Conservation (phyloP, 1,139 yeast species). For the Zhuliangozyma parablackwelliae region DNA sequence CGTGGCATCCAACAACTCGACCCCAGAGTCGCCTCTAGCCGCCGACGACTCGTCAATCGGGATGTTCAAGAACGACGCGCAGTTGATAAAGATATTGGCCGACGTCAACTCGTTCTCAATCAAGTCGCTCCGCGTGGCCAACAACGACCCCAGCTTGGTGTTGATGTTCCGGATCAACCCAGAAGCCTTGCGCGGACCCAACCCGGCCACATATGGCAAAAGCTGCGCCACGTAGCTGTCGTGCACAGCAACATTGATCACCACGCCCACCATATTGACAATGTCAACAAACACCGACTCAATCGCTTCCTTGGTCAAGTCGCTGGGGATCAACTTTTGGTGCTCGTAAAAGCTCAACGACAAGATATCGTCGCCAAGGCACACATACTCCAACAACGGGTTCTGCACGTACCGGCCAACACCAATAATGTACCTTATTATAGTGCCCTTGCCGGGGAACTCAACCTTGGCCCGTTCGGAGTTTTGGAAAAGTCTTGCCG, state of each 20-base stretch:
- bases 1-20: constrained; percentile 87
- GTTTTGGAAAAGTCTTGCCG: constrained; percentile 83
- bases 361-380: constrained; percentile 68
- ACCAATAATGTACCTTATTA: constrained; percentile 83
- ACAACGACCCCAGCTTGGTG: constrained; percentile 60
- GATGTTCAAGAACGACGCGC: constrained; percentile 84
- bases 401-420: constrained; percentile 88
- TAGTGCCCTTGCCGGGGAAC: constrained; percentile 80
- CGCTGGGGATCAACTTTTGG: constrained; percentile 68
- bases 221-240: constrained; percentile 67
- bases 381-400: constrained; percentile 83
- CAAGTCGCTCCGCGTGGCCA: constrained; percentile 68
- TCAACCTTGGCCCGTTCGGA: constrained; percentile 74
- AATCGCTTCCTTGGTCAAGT: constrained; percentile 59
- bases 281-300: constrained; percentile 87
- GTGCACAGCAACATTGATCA: constrained; percentile 83
- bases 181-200: constrained; percentile 93
- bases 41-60: constrained; percentile 58
- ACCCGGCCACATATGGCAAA: constrained; percentile 78
- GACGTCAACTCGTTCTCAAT: constrained; percentile 78
- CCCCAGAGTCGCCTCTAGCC: constrained; percentile 47
- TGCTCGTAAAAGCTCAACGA: constrained; percentile 71
- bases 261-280: constrained; percentile 88
- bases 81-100: constrained; percentile 79
- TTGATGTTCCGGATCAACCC: constrained; percentile 82